These are phyloP conservation scores for Kernera saxatilis DNA, from an alignment of 345 rosid genomes.

Conservation along the genomic window DNA sequence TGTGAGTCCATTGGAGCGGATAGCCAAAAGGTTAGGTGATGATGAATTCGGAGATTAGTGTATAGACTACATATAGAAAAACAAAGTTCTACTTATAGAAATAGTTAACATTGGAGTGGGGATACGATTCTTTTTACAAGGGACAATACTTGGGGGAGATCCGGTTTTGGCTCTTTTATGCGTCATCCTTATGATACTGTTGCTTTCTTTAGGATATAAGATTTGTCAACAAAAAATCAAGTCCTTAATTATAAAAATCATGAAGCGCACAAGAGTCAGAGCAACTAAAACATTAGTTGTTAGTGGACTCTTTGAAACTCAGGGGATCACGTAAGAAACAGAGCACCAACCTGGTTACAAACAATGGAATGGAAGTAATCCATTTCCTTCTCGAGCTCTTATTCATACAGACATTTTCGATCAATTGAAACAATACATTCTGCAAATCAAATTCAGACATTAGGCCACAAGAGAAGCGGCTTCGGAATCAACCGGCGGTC, in stretches of 20 bases:
- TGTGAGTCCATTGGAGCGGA: conserved; percentile 12
- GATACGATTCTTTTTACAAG: neutral
- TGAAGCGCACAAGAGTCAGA: neutral
- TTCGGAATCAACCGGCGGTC: neutral
- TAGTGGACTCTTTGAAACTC: conserved; percentile 29
- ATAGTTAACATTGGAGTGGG: neutral
- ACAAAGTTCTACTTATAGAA: neutral
- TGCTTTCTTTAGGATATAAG: neutral
- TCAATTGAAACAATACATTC: neutral
- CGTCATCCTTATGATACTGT: neutral
- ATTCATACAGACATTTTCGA: no score
- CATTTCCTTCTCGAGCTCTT: no score
- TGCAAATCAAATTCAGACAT: neutral
- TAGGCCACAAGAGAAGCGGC: neutral
- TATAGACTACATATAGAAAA: neutral
- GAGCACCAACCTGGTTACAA: conserved; percentile 47
- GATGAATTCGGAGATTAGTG: neutral
- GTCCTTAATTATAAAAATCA: neutral
- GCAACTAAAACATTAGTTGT: neutral
- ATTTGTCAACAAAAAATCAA: neutral
- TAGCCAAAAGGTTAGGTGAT: neutral
- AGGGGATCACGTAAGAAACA: conserved; percentile 66
- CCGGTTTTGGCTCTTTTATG: conserved; percentile 23
- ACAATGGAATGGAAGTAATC: no score
- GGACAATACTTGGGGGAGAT: conserved; percentile 2